phyloP scores from a whole-genome alignment of 129 eudicot species.

The Flaveria sonorensis region DNA sequence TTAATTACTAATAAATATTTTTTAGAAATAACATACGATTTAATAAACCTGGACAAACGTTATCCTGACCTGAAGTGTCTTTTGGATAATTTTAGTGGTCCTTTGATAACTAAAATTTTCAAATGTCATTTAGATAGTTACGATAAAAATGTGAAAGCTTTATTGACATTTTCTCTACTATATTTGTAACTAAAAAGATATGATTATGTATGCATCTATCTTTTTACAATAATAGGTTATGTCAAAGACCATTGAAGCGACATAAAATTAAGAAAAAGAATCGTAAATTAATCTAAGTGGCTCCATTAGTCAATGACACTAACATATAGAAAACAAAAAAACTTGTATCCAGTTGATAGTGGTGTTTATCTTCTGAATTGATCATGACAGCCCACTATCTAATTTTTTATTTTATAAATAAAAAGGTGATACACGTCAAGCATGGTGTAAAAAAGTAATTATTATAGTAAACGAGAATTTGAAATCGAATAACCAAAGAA shows the following conservation, averaged over 20 bases:
- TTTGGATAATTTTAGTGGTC: not conserved
- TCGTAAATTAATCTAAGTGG: not conserved
- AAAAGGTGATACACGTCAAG: not conserved
- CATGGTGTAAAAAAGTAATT: too few species aligned
- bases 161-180: constrained; percentile 2
- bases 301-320: not conserved
- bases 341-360: not conserved
- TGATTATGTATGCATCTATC: not conserved
- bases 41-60: too few species aligned
- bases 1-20: too few species aligned
- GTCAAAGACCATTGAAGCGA: not conserved
- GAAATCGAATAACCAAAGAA: too few species aligned
- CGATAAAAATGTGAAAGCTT: not conserved
- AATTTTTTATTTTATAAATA: not conserved
- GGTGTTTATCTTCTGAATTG: not conserved
- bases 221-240: not conserved
- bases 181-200: not conserved
- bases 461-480: too few species aligned
- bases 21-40: too few species aligned
- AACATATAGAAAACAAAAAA: not conserved
- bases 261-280: not conserved
- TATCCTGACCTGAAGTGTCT: not conserved
- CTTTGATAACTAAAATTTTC: too few species aligned
- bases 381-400: not conserved
- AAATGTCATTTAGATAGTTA: not conserved